Evolutionary conservation across 1,284 basidiomycete species (phyloP).

Genomic region (Amylostereum areolatum): DNA sequence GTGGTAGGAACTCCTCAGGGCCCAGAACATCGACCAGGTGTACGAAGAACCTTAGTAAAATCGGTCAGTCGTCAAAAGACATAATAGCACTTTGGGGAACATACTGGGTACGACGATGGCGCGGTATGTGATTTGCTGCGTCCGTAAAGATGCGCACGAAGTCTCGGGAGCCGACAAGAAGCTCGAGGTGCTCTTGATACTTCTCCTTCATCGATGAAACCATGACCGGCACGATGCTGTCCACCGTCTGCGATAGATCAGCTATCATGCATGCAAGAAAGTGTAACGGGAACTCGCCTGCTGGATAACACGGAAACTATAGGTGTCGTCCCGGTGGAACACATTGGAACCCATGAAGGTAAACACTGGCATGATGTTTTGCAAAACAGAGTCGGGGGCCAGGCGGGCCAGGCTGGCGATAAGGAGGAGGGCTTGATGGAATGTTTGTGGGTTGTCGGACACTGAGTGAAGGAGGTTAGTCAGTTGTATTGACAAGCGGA

Average conservation of each 20-base stretch:
- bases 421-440: slow-evolving; percentile 89
- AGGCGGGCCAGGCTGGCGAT: slow-evolving; percentile 82
- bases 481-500: not conserved
- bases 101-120: slow-evolving; percentile 79
- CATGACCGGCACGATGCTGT: slow-evolving; percentile 92
- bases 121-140: slow-evolving; percentile 81
- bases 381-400: slow-evolving; percentile 86
- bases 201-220: slow-evolving; percentile 64
- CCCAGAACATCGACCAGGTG: slow-evolving; percentile 89
- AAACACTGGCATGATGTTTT: slow-evolving; percentile 98
- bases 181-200: slow-evolving; percentile 45
- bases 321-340: slow-evolving; percentile 93
- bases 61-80: slow-evolving; percentile 3
- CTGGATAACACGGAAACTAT: slow-evolving; percentile 93
- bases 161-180: slow-evolving; percentile 63
- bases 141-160: slow-evolving; percentile 88
- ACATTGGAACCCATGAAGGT: slow-evolving; percentile 98
- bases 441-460: slow-evolving; percentile 89
- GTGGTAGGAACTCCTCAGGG: slow-evolving; percentile 75
- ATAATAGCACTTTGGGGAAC: slow-evolving; percentile 18
- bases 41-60: slow-evolving; percentile 70
- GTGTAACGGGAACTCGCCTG: slow-evolving; percentile 44
- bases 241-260: slow-evolving; percentile 62
- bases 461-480: slow-evolving; percentile 35
- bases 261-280: not conserved